These are phyloP conservation scores for Neonectria hederae DNA, from an alignment of 2,329 filamentous ascomycete species.

Conservation along the genomic window DNA sequence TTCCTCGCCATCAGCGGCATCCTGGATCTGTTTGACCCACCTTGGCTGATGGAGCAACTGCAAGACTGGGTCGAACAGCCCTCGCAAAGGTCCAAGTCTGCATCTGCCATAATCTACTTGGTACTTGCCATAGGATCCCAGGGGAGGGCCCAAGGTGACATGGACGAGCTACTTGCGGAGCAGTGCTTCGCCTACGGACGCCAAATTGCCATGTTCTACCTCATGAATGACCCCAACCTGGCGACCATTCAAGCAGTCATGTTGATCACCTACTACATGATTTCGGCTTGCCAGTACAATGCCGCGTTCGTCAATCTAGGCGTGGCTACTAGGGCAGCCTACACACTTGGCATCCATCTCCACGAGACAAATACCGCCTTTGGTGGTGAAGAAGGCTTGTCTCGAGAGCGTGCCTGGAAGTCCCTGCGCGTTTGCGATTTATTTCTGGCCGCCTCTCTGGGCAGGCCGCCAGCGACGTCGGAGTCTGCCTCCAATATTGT, in stretches of 20 bases:
- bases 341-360: constrained; percentile 4
- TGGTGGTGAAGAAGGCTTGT: constrained; percentile 1
- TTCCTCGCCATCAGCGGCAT: constrained; percentile 8
- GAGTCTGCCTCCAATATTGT: constrained; percentile 3
- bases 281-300: constrained; percentile 6
- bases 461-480: constrained; percentile 2
- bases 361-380: constrained; percentile 5
- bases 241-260: neutral
- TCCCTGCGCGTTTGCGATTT: constrained; percentile 6
- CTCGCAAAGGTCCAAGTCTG: constrained; percentile 1
- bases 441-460: constrained; percentile 4
- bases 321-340: neutral
- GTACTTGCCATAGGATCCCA: constrained; percentile 3
- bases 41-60: constrained; percentile 1
- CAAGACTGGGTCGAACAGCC: constrained; percentile 2
- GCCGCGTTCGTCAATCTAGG: constrained; percentile 5
- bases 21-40: constrained; percentile 10
- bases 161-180: constrained; percentile 2
- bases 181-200: constrained; percentile 9
- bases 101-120: constrained; percentile 2
- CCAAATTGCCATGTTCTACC: constrained; percentile 1
- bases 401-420: constrained; percentile 12
- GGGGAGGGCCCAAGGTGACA: neutral
- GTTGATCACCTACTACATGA: constrained; percentile 8
- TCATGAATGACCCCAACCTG: neutral